Percentiles rank a stretch among this genome's conserved stretches.
Conservation (phyloP, 805 yeast genomes). For the Pichia exigua region DNA sequence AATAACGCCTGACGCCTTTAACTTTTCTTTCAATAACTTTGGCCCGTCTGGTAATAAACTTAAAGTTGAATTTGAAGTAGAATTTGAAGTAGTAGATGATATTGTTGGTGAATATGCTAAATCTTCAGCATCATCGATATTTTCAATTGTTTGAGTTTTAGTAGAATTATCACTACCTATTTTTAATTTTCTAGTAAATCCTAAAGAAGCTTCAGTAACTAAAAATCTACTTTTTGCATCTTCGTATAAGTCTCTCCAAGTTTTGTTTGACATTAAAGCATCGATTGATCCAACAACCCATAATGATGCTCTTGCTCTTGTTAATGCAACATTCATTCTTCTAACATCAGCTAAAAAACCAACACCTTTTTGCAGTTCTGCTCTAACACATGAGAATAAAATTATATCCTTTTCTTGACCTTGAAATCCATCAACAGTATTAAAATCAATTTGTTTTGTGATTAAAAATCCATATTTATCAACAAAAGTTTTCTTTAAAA, state of each 20-base stretch:
- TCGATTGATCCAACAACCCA: slow-evolving; percentile 83
- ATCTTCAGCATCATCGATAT: neutral
- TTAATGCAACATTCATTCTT: slow-evolving; percentile 95
- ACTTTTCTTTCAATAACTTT: neutral
- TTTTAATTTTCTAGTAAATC: slow-evolving; percentile 17
- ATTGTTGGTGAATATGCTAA: neutral
- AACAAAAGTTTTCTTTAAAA: slow-evolving; percentile 49
- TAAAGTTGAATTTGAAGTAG: neutral
- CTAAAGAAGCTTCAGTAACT: slow-evolving; percentile 17
- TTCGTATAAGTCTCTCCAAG: slow-evolving; percentile 64
- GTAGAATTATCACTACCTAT: neutral
- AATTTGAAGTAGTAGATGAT: neutral
- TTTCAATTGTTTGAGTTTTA: neutral
- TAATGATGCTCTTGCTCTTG: slow-evolving; percentile 85
- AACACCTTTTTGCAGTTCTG: slow-evolving; percentile 57
- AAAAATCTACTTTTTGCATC: slow-evolving; percentile 51
- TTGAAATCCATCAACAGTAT: slow-evolving; percentile 96
- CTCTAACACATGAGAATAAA: slow-evolving; percentile 92
- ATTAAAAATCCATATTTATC: slow-evolving; percentile 57
- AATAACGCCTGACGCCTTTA: slow-evolving; percentile 3
- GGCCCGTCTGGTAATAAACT: neutral
- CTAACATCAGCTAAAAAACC: slow-evolving; percentile 89
- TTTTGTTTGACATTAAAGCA: slow-evolving; percentile 55
- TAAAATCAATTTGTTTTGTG: slow-evolving; percentile 66
- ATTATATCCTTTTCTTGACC: slow-evolving; percentile 96